Base-by-base conservation (phyloP, 129 eudicot genomes). In the Pseudognaphalium luteoalbum region DNA sequence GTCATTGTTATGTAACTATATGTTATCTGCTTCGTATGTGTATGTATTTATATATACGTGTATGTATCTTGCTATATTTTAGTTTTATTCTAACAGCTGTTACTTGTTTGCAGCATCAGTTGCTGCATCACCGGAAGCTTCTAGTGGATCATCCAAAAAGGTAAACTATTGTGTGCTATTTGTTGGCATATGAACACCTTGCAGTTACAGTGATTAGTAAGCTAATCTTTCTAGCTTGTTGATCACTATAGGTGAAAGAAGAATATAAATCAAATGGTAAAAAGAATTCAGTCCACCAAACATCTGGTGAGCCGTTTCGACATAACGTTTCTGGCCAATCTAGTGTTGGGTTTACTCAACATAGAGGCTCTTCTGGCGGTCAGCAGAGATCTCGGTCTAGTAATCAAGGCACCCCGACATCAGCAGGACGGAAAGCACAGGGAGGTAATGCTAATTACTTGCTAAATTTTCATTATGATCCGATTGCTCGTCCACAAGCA, bases 391-490 rank as follows among this genome's bases (percentile, higher is more conserved):
- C 84, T 83, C 82, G 83, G 68, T 61, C 79, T 50, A 68, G 41
- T 80, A 83, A 75, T 69, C 75, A 76, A 68, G 81, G 81, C 57
- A 17, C 78, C 47, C 76, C 81, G 6, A 81, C 81, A 30, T 84
- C 88, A 71, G 71, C 86, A 29, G 88, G 96, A 54, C 86, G 89
- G 66, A 94, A 79, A 70, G 32, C 86, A 19, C 98, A 91, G 78
- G 76, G 79, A 77, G 85, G 86, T 72, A 94, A 86, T 75, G 92
- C 81, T 21, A 94, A 94, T 81, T 82, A 94, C 87, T 94, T 94
- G 73, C 89, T 94, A 79, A 94, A 94, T 87, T 94, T 94, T 83
- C 93, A 94, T 9, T 94, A 91, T 78, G 90, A 91, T 72, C 97
- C 97, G 50, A 85, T 94, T 76, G 79, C 97, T 72, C 87, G 92